Percentiles rank a stretch among this genome's conserved stretches.
These are phyloP conservation scores for Leccinum subrobustum DNA, from an alignment of 1,284 basidiomycete species.

Conservation along the genomic window DNA sequence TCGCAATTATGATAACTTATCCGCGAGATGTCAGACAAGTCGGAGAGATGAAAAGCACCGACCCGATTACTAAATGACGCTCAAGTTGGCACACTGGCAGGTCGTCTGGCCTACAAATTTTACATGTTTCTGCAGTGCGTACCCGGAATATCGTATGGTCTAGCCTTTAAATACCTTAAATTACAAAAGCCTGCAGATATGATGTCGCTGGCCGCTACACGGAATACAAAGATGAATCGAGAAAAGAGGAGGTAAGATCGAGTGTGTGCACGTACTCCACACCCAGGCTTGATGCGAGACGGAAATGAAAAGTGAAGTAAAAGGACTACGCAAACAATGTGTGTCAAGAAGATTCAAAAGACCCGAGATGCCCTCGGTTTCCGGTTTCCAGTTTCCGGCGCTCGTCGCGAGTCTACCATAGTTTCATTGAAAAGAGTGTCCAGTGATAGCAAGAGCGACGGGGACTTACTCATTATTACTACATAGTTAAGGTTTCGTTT, in stretches of 20 bases:
- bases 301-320: conserved; percentile 8
- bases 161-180: no score
- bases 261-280: conserved; percentile 33
- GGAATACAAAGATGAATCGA: conserved; percentile 21
- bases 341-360: background rate
- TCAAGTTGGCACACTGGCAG: no score
- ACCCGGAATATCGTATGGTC: no score
- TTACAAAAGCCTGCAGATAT: background rate
- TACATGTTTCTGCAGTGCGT: no score
- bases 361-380: no score
- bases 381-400: background rate
- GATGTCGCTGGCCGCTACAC: conserved; percentile 17
- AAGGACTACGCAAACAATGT: background rate
- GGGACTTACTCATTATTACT: conserved; percentile 11
- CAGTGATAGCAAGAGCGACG: background rate
- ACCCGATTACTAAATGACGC: no score
- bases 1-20: no score
- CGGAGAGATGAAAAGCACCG: no score
- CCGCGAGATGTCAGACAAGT: no score
- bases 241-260: conserved; percentile 7
- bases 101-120: no score
- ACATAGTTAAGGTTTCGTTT: conserved; percentile 13
- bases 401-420: background rate
- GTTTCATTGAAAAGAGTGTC: conserved; percentile 1
- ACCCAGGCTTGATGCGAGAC: conserved; percentile 27